Conservation (phyloP, 2,329 filamentous ascomycete genomes). For the Drechslerella dactyloides region DNA sequence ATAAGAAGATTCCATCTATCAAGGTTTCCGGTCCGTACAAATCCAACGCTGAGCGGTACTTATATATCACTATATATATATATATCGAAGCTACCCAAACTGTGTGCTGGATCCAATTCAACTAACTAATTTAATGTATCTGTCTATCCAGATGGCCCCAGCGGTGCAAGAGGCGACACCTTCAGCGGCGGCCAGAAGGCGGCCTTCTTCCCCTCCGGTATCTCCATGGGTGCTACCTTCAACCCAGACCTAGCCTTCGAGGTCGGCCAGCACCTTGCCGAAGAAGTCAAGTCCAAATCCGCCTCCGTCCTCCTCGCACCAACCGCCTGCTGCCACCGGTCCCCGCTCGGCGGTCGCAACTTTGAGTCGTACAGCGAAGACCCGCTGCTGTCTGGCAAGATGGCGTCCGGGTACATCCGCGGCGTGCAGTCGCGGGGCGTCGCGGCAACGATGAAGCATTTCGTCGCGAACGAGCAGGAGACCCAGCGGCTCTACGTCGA, state of each 20-base stretch:
- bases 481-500: slow-evolving; percentile 71
- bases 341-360: slow-evolving; percentile 80
- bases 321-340: slow-evolving; percentile 75
- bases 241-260: slow-evolving; percentile 54
- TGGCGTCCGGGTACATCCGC: slow-evolving; percentile 67
- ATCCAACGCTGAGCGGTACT: too few relatives aligned
- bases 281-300: slow-evolving; percentile 55
- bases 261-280: slow-evolving; percentile 54
- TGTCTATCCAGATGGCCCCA: slow-evolving; percentile 53
- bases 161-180: slow-evolving; percentile 52
- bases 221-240: slow-evolving; percentile 56
- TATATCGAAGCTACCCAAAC: not conserved
- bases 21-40: slow-evolving; percentile 38
- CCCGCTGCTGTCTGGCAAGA: slow-evolving; percentile 70
- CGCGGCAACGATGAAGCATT: slow-evolving; percentile 77
- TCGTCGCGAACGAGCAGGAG: slow-evolving; percentile 75
- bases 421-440: slow-evolving; percentile 71
- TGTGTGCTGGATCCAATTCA: not conserved
- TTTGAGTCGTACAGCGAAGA: slow-evolving; percentile 85
- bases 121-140: slow-evolving; percentile 19
- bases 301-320: slow-evolving; percentile 68
- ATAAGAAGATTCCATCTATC: slow-evolving; percentile 54
- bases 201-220: slow-evolving; percentile 52
- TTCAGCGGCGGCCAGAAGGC: slow-evolving; percentile 51
- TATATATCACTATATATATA: not conserved